phyloP scores from a whole-genome alignment of 148 eudicot species.

The Amaranthus palmeri region DNA sequence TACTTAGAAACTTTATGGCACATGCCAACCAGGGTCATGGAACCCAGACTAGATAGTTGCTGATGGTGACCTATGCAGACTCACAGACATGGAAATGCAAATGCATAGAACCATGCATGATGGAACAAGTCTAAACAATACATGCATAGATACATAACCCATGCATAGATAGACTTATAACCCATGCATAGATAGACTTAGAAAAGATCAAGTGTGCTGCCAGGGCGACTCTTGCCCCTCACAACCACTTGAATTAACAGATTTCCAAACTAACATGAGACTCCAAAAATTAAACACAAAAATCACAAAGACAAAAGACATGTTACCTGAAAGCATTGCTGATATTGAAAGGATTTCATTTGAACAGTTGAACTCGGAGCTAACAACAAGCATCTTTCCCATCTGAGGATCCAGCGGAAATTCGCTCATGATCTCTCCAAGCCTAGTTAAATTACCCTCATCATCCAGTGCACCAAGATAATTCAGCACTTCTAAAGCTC shows the following conservation, averaged over 20 bases:
- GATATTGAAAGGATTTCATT: conserved; percentile 83
- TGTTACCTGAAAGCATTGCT: conserved; percentile 87
- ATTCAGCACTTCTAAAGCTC: conserved; percentile 78
- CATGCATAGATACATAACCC: conserved; percentile 12
- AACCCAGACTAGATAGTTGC: conserved; percentile 81
- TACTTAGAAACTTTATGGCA: conserved; percentile 78
- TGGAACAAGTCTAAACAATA: neutral
- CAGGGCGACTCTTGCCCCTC: conserved; percentile 18
- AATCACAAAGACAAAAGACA: neutral
- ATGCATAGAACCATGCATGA: neutral
- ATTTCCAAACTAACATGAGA: conserved; percentile 12
- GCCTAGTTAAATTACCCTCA: conserved; percentile 74
- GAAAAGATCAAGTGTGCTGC: conserved; percentile 16
- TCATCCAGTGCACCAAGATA: conserved; percentile 85
- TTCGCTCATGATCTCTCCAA: conserved; percentile 84
- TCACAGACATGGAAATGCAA: conserved; percentile 36
- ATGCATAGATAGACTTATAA: too few species aligned
- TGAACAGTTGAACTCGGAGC: conserved; percentile 72
- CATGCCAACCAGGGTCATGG: conserved; percentile 80
- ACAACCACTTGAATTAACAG: conserved; percentile 18
- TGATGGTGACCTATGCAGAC: conserved; percentile 71
- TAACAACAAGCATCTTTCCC: conserved; percentile 82
- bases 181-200: conserved; percentile 13
- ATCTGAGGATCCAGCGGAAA: conserved; percentile 86
- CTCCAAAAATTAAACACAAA: conserved; percentile 2